Evolutionary conservation across 164 flowering plant species (phyloP), one percentile per base, ranked within the genome.

Genomic region (Magnolia kwangsiensis): DNA sequence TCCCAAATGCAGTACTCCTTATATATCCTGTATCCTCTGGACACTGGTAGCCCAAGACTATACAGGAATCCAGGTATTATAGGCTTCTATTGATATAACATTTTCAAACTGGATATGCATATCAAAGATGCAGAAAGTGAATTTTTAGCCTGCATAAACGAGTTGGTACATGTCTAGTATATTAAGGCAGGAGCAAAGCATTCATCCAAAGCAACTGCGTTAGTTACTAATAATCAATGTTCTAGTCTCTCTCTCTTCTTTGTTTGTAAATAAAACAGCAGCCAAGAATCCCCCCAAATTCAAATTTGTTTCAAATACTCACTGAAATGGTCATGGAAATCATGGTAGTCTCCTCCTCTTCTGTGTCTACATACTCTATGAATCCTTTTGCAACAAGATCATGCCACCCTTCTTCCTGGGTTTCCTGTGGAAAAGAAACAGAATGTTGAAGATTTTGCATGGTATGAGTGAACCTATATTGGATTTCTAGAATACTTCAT

Each of bases 261-360:
- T 37, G 4, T 37, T 37, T 37, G 45, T 37, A 37, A 37, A 37
- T 37, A 37, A 37, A 37, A 37, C 3, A 37, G 16, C 13, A 58
- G 63, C 63, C 19, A 29, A 31, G 20, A 7, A 29, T 59, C 59
- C 11, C 27, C 29, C 24, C 18, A 27, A 59, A 29, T 2, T 5
- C 11, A 58, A 31, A 5, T 2, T 14, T 29, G 20, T 1, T 3
- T 59, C 7, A 18, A 9, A 74, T 23, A 78, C 98, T 88, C 78
- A 96, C 99, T 82, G 82, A 88, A 63, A 96, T 94, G 21, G 98
- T 94, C 97, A 96, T 96, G 74, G 96, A 92, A 80, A 96, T 96
- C 99, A 96, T 91, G 2, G 97, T 92, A 4, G 97, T 94, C 84
- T 94, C 99, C 76, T 96, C 98, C 85, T 94, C 99, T 80, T 96